phyloP scores from a whole-genome alignment of 768 basidiomycete genomes.

The Asterophora parasitica region DNA sequence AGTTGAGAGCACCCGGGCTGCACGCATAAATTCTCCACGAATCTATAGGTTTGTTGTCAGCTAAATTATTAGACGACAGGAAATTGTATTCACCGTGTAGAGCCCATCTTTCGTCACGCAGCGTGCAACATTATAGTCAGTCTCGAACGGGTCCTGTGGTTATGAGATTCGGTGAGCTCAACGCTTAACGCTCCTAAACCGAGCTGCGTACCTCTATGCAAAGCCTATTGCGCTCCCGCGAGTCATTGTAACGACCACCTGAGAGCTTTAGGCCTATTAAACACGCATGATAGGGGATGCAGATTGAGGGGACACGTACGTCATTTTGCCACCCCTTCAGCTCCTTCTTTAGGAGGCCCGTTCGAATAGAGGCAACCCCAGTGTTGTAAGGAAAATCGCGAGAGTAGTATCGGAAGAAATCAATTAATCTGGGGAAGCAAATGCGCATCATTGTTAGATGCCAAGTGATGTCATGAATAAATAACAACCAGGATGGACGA shows the following conservation, averaged over 20 bases:
- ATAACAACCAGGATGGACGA: slow-evolving; percentile 14
- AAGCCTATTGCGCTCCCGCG: slow-evolving; percentile 87
- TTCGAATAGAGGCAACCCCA: slow-evolving; percentile 87
- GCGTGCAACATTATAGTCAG: slow-evolving; percentile 92
- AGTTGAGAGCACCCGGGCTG: slow-evolving; percentile 74
- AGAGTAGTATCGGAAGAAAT: slow-evolving; percentile 96
- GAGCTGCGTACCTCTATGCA: slow-evolving; percentile 78
- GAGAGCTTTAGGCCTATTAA: slow-evolving; percentile 35
- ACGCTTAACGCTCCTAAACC: background rate
- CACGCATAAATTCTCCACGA: slow-evolving; percentile 98
- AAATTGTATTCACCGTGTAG: slow-evolving; percentile 65
- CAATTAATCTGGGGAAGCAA: slow-evolving; percentile 67
- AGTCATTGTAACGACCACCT: slow-evolving; percentile 53
- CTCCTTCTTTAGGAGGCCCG: slow-evolving; percentile 85
- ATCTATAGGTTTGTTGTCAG: slow-evolving; percentile 49
- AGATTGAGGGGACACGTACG: slow-evolving; percentile 39
- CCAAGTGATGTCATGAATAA: background rate
- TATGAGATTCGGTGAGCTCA: background rate
- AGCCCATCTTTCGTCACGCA: slow-evolving; percentile 96
- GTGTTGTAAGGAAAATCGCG: slow-evolving; percentile 91
- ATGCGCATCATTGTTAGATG: background rate
- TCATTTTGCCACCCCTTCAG: slow-evolving; percentile 94
- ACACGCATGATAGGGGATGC: background rate
- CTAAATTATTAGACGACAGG: slow-evolving; percentile 1
- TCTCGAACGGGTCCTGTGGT: slow-evolving; percentile 89